Evolutionary conservation across 345 rosid genomes (phyloP), one percentile per base, ranked within the genome.

Genomic region (Eucalyptus virginea): DNA sequence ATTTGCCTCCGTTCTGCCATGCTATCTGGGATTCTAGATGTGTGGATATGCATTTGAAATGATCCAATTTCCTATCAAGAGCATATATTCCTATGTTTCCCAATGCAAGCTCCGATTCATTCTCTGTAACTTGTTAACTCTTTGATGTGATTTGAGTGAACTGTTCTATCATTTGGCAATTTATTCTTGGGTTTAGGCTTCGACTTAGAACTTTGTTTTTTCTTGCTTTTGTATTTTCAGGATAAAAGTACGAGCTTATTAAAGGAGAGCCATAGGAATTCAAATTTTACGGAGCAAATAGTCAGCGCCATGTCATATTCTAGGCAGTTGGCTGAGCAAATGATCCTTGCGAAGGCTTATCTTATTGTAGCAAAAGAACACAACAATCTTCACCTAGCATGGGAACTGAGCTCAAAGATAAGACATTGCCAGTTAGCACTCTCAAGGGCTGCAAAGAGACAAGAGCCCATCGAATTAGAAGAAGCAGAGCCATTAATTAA

Each of bases 341-440:
- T 97, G 94, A 93, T 93, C 88, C 97, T 98, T 88, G 99, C 97
- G 56, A 97, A 97, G 91, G 99, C 99, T 88, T 97, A 95, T 92
- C 95, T 98, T 69, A 91, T 96, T 86, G 96, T 98, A 88, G 99
- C 98, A 44, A 98, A 98, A 93, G 99, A 98, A 92, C 97, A 94
- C 91, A 95, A 94, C 83, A 96, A 95, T 87, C 97, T 97, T 88
- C 95, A 94, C 89, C 95, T 97, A 90, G 98, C 98, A 87, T 98
- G 99, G 99, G 96, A 95, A 88, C 92, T 98, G 92, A 96, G 97
- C 91, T 93, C 96, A 52, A 93, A 92, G 93, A 97, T 97, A 88
- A 91, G 96, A 86, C 93, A 87, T 87, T 97, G 97, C 91, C 99
- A 97, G 92, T 94, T 97, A 87, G 89, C 97, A 91, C 98, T 98